Base-by-base conservation (phyloP, 1,284 basidiomycete genomes). In the Cystobasidium sp. region DNA sequence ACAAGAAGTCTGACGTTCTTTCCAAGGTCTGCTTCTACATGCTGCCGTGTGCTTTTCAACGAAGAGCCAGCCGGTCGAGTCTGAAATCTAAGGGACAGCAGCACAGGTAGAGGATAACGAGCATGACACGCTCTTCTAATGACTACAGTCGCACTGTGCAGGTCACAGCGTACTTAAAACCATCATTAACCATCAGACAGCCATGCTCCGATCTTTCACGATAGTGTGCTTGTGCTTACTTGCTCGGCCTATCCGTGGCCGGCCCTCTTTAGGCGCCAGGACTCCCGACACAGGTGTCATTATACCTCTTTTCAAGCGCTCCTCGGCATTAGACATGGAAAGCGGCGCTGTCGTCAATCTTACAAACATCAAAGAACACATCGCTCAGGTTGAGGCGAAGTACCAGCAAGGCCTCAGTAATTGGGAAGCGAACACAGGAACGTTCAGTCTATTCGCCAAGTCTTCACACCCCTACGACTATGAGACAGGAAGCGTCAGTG, bases 331-430 rank as follows among this genome's bases (percentile, higher is more conserved):
- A 18, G 43, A 52, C 16, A 22, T 43, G 12, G 22, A 56, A 20
- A 16, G n/a, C 12, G 24, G 24, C 16, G 10, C 22, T 31, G 63
- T 73, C 18, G 62, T 52, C 7, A 59, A 73, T 44, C n/a, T 73
- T n/a, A 49, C 22, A 22, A 49, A 37, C 43, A 53, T 73, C 22
- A 24, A 59, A 24, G 31, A 62, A 43, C 62, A 66, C 46, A 49
- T 73, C 7, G 37, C 52, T 8, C 59, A 49, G 24, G 55, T 66
- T 8, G 61, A 65, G 20, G 70, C 62, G 10, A 66, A 73, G 31
- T 73, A 73, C 24, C 24, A 59, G 24, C 70, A 73, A 59, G 70
- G 70, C 18, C 49, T 73, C 52, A 46, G 20, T 9, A 73, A 73
- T 39, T 73, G 70, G 70, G 62, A 66, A 20, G 46, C 51, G 39